phyloP scores from a whole-genome alignment of 169 alveolate species.

The Miamiensis avidus region DNA sequence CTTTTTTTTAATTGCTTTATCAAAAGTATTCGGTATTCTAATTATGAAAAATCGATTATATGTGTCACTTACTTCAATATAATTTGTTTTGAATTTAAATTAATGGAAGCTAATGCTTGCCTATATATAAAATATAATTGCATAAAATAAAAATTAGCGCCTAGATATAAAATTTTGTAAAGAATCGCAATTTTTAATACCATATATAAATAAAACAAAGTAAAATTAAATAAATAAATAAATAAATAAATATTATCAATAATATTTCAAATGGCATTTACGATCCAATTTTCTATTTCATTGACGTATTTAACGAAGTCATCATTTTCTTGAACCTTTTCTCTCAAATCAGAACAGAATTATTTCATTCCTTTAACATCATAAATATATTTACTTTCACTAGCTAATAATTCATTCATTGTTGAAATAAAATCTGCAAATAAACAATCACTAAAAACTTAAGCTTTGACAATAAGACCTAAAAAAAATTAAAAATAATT shows the following conservation, averaged over 20 bases:
- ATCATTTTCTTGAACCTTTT: neutral
- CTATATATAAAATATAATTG: no score
- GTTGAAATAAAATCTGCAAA: conserved; percentile 57
- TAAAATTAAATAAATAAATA: no score
- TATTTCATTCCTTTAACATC: conserved; percentile 21
- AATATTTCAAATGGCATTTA: conserved; percentile 21
- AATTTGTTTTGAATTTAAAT: no score
- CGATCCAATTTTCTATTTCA: conserved; percentile 36
- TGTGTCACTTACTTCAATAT: no score
- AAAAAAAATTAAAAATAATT: neutral
- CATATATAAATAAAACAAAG: no score
- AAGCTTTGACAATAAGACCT: conserved; percentile 42
- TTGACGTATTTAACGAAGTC: conserved; percentile 6
- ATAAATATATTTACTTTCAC: conserved; percentile 14
- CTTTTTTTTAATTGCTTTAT: no score
- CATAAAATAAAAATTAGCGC: neutral
- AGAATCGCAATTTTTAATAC: neutral
- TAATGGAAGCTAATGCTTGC: neutral
- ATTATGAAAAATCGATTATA: no score
- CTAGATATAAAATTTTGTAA: no score
- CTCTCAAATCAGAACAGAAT: conserved; percentile 7
- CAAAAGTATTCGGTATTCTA: no score
- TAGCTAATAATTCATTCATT: conserved; percentile 31
- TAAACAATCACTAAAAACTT: conserved; percentile 74
- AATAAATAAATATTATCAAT: no score